Evolutionary conservation across 306 rosid genomes (phyloP).

Genomic region (Citrullus colocynthis): DNA sequence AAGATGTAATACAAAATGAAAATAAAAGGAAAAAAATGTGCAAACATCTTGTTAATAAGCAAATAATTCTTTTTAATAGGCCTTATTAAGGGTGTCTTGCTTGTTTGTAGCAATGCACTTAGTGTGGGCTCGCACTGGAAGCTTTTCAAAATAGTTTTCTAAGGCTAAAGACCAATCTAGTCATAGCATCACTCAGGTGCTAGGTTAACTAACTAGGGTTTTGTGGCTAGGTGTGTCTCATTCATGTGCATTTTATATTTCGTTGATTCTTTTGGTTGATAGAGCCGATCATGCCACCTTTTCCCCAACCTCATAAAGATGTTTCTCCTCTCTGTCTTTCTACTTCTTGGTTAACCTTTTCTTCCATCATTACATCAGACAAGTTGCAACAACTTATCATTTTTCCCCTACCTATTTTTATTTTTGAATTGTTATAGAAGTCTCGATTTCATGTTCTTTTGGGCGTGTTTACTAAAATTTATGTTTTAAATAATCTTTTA

Average conservation of each 20-base stretch:
- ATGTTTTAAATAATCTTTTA: background rate
- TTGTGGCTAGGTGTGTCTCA: background rate
- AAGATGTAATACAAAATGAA: background rate
- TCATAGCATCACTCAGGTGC: background rate
- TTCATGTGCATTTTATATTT: background rate
- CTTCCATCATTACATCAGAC: background rate
- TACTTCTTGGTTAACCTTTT: background rate
- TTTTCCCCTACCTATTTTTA: background rate
- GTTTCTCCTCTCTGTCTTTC: background rate
- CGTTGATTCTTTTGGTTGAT: background rate
- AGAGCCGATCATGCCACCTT: background rate
- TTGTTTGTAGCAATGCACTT: background rate
- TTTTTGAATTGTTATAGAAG: background rate
- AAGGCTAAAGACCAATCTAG: background rate
- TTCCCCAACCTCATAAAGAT: background rate
- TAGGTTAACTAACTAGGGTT: background rate
- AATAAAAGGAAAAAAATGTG: no score
- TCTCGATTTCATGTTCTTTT: background rate
- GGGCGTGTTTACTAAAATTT: background rate
- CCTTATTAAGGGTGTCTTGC: no score
- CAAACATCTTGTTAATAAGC: background rate
- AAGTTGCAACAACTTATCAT: background rate
- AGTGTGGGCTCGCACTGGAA: background rate
- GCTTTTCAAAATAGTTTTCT: background rate
- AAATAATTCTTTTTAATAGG: no score